Conservation (phyloP, 2,329 filamentous ascomycete species). For the Curvularia verruculosa region DNA sequence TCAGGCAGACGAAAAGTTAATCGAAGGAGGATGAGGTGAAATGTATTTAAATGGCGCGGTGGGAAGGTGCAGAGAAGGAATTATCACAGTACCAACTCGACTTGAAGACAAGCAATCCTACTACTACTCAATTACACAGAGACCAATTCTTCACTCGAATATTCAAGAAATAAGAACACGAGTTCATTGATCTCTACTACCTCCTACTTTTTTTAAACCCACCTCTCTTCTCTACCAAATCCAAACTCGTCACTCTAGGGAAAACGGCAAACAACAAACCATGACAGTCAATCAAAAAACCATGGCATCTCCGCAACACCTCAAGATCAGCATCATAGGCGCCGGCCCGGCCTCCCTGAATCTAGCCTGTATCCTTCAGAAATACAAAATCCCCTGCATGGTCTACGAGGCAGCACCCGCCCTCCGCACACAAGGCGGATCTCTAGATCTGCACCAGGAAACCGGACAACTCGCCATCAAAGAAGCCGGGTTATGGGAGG, state of each 20-base stretch:
- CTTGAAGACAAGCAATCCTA: not conserved
- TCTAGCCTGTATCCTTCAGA: constrained; percentile 60
- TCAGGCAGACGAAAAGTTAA: not conserved
- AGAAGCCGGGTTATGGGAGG: constrained; percentile 57
- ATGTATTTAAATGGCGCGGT: not conserved
- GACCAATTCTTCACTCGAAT: not conserved
- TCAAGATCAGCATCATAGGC: constrained; percentile 48
- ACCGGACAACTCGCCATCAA: constrained; percentile 60
- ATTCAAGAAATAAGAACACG: not conserved
- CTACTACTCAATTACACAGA: not conserved
- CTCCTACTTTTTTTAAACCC: not conserved
- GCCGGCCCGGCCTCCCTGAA: constrained; percentile 55
- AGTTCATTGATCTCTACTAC: not conserved
- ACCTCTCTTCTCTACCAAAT: not conserved
- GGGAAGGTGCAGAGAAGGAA: not conserved
- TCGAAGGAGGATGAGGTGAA: not conserved
- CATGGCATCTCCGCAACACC: not conserved
- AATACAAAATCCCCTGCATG: constrained; percentile 54
- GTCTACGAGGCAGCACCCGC: constrained; percentile 53
- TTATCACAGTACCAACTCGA: not conserved
- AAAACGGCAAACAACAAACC: not conserved
- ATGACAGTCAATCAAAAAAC: not conserved
- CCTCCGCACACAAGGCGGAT: constrained; percentile 45
- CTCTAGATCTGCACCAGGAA: constrained; percentile 60
- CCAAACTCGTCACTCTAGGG: not conserved